Base-by-base conservation (phyloP, 2,329 filamentous ascomycete genomes). In the Claviceps pazoutovae region DNA sequence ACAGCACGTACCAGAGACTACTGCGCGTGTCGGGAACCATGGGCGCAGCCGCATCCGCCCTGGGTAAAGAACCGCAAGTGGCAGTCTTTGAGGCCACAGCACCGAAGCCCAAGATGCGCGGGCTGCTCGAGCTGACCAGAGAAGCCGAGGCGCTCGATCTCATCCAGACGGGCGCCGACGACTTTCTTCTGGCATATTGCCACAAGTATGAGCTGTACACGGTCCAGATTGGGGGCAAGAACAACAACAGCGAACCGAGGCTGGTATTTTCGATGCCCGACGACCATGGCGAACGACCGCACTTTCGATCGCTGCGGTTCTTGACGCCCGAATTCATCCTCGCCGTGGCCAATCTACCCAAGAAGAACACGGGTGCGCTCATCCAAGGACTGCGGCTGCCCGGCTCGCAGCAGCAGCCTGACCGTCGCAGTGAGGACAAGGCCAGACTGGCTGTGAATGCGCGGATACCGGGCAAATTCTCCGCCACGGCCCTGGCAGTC, bases 111-210 rank as follows among this genome's bases (percentile, higher is more conserved):
- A 76, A 71, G 59, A 55, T 66, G 47, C 71, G 71, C 59, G 75
- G 74, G 30, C 66, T 71, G 49, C 58, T 83, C 50, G 72, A 78
- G 55, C 65, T 79, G 42, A 61, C 66, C 16, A 72, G 67, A 57
- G 79, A 84, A 61, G 82, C 81, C 1, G 79, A 80, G 60, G 86
- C 89, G 64, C 60, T 89, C 49, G 86, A 90, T 62, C 73, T 89
- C 46, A 48, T 69, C 5, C 81, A 86, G 65, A 77, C 74, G 6
- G 76, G 74, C 14, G 72, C 78, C 16, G 74, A 78, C 38, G 71
- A 76, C 41, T 93, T 85, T 64, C 77, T 83, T 58, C 71, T 96
- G 51, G 83, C 83, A 3, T 96, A 88, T 66, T 90, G 86, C 66
- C 82, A 85, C 59, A 82, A 88, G 56, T 74, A 84, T 62, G 81